A percentile compares a stretch with the other conserved stretches of the same genome.
Evolutionary conservation across 306 rosid species (phyloP).

Genomic region (Dryas octopetala): DNA sequence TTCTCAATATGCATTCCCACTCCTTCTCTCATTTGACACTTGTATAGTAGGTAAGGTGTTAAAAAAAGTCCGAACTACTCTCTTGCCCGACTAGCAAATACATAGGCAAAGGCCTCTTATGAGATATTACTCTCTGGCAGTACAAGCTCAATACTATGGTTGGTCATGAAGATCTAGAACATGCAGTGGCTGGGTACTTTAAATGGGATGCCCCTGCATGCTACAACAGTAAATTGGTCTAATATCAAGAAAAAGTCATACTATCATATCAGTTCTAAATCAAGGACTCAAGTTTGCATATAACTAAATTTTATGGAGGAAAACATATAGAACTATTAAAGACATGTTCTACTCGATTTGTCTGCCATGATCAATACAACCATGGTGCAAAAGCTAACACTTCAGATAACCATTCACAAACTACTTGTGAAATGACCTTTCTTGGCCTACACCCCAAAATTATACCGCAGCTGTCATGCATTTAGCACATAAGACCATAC

Average conservation of each 20-base stretch:
- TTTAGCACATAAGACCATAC: conserved; percentile 2
- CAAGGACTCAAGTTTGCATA: neutral
- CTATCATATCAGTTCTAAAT: neutral
- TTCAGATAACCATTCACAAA: neutral
- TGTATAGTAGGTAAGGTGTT: neutral
- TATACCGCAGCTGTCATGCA: neutral
- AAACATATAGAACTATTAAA: neutral
- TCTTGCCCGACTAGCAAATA: neutral
- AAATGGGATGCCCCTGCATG: neutral
- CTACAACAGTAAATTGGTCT: neutral
- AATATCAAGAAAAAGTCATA: neutral
- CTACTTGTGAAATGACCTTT: neutral
- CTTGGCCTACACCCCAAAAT: neutral
- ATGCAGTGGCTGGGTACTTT: neutral
- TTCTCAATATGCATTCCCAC: neutral
- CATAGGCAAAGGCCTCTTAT: neutral
- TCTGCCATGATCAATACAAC: neutral
- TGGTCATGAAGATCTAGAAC: neutral
- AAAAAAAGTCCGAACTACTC: neutral
- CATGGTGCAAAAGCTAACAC: neutral
- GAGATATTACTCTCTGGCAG: neutral
- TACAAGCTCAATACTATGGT: neutral
- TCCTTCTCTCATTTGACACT: neutral
- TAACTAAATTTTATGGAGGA: neutral
- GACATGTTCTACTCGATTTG: neutral